A percentile compares a stretch with the other conserved stretches of the same genome.
These are phyloP conservation scores for Heliocybe sulcata DNA, from an alignment of 1,284 basidiomycete genomes.

Conservation along the genomic window DNA sequence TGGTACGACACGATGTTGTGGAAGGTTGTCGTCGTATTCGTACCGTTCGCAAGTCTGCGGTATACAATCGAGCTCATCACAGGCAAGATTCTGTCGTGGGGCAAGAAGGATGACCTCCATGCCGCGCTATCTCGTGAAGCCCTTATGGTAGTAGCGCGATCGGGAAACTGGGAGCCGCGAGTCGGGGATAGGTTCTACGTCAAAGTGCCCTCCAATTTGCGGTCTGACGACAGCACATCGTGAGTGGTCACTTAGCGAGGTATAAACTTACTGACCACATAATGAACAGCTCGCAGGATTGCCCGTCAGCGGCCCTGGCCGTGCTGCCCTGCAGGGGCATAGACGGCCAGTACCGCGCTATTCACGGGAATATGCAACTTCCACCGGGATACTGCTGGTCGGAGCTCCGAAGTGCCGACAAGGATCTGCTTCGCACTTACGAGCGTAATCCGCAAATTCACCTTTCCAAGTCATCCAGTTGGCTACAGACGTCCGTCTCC, in stretches of 20 bases:
- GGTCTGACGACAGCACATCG: too few species aligned
- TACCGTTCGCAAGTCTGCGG: background rate
- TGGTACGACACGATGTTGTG: background rate
- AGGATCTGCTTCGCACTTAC: background rate
- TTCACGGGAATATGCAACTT: background rate
- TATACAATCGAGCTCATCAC: background rate
- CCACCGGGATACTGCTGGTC: background rate
- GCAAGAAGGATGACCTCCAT: background rate
- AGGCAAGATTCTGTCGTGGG: background rate
- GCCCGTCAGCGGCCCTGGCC: too few species aligned
- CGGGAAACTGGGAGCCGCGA: background rate
- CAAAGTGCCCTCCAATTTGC: background rate
- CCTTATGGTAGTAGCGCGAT: background rate
- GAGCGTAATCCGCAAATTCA: background rate
- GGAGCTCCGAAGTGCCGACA: background rate
- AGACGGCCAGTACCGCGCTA: too few species aligned
- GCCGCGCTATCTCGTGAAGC: background rate
- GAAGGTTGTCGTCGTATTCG: background rate
- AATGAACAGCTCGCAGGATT: too few species aligned
- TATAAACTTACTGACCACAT: too few species aligned
- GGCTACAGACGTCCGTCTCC: background rate
- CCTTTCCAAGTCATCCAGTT: background rate
- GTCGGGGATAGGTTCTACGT: background rate
- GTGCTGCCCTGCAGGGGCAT: too few species aligned
- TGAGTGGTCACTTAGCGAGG: too few species aligned